Percentiles rank a stretch among this genome's conserved stretches.
Evolutionary conservation across 2,329 filamentous ascomycete genomes (phyloP).

Genomic region (Aspergillus sp.): DNA sequence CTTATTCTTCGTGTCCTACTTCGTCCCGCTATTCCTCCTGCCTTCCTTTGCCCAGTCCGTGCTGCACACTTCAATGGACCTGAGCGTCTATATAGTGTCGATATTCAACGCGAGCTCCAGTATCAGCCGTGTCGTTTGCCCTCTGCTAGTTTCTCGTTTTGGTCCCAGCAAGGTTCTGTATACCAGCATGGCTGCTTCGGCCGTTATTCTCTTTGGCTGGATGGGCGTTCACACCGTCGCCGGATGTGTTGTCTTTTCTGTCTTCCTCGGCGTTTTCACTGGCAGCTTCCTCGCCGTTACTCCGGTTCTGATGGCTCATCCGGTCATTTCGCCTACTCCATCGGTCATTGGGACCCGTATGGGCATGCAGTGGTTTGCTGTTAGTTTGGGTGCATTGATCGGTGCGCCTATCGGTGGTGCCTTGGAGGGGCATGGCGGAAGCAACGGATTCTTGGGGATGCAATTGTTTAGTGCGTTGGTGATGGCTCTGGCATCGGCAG

Average conservation of each 20-base stretch:
- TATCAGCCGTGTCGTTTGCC: constrained; percentile 1
- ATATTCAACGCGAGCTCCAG: constrained; percentile 11
- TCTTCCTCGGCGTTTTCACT: constrained; percentile 8
- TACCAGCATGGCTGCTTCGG: not conserved
- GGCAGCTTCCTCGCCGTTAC: constrained; percentile 8
- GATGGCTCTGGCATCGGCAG: not conserved
- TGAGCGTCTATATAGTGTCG: constrained; percentile 9
- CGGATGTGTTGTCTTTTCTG: not conserved
- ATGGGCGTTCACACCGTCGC: constrained; percentile 5
- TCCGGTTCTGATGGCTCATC: constrained; percentile 14
- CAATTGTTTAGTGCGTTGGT: constrained; percentile 6
- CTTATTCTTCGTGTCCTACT: constrained; percentile 14
- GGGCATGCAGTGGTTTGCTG: constrained; percentile 14
- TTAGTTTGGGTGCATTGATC: constrained; percentile 11
- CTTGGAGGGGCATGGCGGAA: not conserved
- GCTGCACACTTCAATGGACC: not conserved
- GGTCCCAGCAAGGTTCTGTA: not conserved
- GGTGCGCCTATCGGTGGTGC: constrained; percentile 10
- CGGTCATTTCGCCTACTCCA: constrained; percentile 8
- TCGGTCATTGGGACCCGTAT: constrained; percentile 12
- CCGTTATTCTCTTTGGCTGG: constrained; percentile 12
- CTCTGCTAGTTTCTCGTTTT: not conserved
- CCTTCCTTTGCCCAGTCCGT: constrained; percentile 4
- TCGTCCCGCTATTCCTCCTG: constrained; percentile 10
- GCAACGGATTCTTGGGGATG: constrained; percentile 4